A percentile compares a stretch with the other conserved stretches of the same genome.
phyloP scores from a whole-genome alignment of 805 yeast species.

The Ogataea kodamae region DNA sequence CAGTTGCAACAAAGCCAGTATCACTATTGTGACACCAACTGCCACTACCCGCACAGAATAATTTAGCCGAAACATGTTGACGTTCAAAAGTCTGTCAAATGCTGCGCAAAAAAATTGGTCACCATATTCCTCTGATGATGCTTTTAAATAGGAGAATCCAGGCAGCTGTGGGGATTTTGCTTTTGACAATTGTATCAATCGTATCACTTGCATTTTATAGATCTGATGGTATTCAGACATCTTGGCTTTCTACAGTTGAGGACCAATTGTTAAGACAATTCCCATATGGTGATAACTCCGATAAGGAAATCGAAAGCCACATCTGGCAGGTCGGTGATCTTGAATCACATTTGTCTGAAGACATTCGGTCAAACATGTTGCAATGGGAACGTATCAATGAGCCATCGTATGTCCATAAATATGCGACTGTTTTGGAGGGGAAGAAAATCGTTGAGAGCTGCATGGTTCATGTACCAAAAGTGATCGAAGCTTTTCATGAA shows the following conservation, averaged over 20 bases:
- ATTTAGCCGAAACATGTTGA: too few species aligned
- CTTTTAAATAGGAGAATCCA: too few species aligned
- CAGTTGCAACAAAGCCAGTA: too few species aligned
- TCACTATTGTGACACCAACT: not conserved
- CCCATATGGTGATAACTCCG: not conserved
- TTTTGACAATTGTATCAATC: too few species aligned
- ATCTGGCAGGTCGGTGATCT: constrained; percentile 18
- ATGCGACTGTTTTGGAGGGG: constrained; percentile 7
- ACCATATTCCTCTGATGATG: too few species aligned
- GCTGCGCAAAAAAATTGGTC: too few species aligned
- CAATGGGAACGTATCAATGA: constrained; percentile 17
- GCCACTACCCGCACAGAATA: too few species aligned
- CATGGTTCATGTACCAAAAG: constrained; percentile 38
- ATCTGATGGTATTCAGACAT: too few species aligned
- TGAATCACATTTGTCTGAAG: constrained; percentile 6
- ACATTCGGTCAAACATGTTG: constrained; percentile 2
- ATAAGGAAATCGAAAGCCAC: not conserved
- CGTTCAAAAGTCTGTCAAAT: too few species aligned
- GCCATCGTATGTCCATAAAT: constrained; percentile 8
- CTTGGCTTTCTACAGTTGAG: too few species aligned
- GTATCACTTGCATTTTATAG: too few species aligned
- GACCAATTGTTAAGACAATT: not conserved
- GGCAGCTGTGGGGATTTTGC: not conserved
- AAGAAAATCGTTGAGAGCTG: not conserved
- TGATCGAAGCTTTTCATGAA: constrained; percentile 41